Percentiles rank a stretch among this genome's conserved stretches.
These are phyloP conservation scores for barrel medic (Medicago truncatula) DNA, from an alignment of 306 rosid genomes.

Conservation along the genomic window DNA sequence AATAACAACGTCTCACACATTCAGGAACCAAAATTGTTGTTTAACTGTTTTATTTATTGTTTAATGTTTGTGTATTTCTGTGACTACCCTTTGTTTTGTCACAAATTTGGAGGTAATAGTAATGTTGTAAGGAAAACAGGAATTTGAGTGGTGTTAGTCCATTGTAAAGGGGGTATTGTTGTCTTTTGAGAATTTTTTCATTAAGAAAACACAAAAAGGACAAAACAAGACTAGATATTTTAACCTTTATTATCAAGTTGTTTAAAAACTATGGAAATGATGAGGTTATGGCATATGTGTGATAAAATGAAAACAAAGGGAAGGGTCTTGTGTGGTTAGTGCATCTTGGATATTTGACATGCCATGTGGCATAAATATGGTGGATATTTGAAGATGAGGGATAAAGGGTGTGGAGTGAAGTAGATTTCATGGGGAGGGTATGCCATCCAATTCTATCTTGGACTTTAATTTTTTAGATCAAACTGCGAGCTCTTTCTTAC, in stretches of 20 bases:
- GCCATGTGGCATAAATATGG: constrained; percentile 68
- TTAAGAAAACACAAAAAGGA: background rate
- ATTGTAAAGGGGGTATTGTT: constrained; percentile 45
- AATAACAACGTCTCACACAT: background rate
- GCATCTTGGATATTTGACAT: constrained; percentile 61
- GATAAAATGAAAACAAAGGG: constrained; percentile 50
- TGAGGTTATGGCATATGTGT: constrained; percentile 47
- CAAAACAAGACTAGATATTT: constrained; percentile 31
- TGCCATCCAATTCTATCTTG: constrained; percentile 57
- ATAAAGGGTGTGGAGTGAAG: constrained; percentile 75
- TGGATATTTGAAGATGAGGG: constrained; percentile 85
- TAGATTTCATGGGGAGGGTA: constrained; percentile 50
- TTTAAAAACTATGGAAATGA: constrained; percentile 47
- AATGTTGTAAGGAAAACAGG: constrained; percentile 27
- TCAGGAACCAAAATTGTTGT: background rate
- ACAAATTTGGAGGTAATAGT: constrained; percentile 43
- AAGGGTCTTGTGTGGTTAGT: constrained; percentile 53
- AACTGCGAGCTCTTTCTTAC: constrained; percentile 17
- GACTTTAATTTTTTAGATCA: constrained; percentile 30
- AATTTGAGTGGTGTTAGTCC: constrained; percentile 34
- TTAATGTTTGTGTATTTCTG: constrained; percentile 48
- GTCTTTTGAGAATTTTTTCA: constrained; percentile 36
- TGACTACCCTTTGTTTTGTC: constrained; percentile 69
- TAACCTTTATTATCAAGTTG: constrained; percentile 22
- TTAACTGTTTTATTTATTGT: background rate